Evolutionary conservation across 2,329 filamentous ascomycete species (phyloP).

Genomic region (Scytalidium lignicola): DNA sequence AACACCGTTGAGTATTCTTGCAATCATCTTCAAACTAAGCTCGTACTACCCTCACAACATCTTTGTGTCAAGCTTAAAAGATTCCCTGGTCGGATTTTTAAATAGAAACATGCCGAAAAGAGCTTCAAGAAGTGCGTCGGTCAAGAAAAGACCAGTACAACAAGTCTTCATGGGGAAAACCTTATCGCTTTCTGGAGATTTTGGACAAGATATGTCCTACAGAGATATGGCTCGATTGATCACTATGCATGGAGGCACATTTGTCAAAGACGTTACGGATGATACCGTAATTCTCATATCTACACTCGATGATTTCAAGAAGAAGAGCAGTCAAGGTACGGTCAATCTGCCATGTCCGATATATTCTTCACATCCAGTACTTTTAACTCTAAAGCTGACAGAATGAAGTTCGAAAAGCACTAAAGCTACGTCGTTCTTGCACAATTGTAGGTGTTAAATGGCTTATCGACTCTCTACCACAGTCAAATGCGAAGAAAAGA

Average conservation of each 20-base stretch:
- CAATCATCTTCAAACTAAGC: no score
- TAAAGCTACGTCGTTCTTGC: conserved; percentile 26
- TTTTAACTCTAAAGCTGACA: not conserved
- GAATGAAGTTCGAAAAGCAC: conserved; percentile 34
- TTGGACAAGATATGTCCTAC: conserved; percentile 37
- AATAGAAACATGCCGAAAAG: not conserved
- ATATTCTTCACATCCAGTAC: not conserved
- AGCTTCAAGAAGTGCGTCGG: conserved; percentile 28
- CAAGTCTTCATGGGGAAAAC: conserved; percentile 46
- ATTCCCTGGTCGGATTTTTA: not conserved
- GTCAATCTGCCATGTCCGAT: not conserved
- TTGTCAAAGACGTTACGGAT: conserved; percentile 43
- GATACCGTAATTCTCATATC: conserved; percentile 70
- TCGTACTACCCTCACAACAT: no score
- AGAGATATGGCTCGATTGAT: conserved; percentile 64
- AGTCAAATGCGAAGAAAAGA: conserved; percentile 26
- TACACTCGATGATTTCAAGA: conserved; percentile 55
- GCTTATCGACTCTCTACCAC: conserved; percentile 35
- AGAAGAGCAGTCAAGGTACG: conserved; percentile 17
- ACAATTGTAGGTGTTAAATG: conserved; percentile 42
- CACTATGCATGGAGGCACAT: conserved; percentile 53
- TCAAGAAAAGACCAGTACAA: conserved; percentile 13
- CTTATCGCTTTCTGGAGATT: conserved; percentile 54
- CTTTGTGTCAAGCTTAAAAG: no score
- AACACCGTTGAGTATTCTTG: no score